phyloP scores from a whole-genome alignment of 441 rosid genomes.

The Mallotus japonicus region DNA sequence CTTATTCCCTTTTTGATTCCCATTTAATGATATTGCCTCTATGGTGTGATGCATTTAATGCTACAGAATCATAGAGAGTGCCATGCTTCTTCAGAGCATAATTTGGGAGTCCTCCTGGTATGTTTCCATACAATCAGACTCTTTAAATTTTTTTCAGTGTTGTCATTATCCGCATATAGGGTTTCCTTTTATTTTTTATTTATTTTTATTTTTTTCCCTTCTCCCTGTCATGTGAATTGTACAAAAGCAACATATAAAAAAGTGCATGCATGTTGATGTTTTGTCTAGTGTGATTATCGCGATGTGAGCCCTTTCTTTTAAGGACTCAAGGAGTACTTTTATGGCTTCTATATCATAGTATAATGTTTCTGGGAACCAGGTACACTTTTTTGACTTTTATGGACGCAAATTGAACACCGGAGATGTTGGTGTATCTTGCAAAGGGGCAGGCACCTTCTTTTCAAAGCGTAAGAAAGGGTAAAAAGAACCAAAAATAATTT shows the following conservation, averaged over 20 bases:
- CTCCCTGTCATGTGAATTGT: not conserved
- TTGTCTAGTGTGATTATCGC: not conserved
- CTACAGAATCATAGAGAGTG: conserved; percentile 54
- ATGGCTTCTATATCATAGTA: not conserved
- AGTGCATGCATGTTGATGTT: not conserved
- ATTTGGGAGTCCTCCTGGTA: conserved; percentile 92
- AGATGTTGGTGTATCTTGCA: conserved; percentile 90
- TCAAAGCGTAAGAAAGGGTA: conserved; percentile 75
- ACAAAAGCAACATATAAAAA: not conserved
- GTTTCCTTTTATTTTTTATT: not conserved
- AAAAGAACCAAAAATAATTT: conserved; percentile 6
- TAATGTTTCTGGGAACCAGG: conserved; percentile 40
- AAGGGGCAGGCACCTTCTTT: conserved; percentile 57
- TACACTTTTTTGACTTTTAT: conserved; percentile 81
- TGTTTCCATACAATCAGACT: conserved; percentile 18
- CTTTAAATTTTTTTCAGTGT: not conserved
- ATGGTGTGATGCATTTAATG: conserved; percentile 18
- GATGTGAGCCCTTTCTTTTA: not conserved
- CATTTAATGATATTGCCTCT: conserved; percentile 13
- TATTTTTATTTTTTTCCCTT: too few species aligned
- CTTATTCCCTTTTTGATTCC: not conserved
- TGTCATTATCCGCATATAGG: not conserved
- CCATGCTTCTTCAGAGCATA: conserved; percentile 58
- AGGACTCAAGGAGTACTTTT: not conserved
- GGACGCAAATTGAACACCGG: conserved; percentile 74